phyloP scores from a whole-genome alignment of 768 basidiomycete genomes.

The Calvatia gigantea region DNA sequence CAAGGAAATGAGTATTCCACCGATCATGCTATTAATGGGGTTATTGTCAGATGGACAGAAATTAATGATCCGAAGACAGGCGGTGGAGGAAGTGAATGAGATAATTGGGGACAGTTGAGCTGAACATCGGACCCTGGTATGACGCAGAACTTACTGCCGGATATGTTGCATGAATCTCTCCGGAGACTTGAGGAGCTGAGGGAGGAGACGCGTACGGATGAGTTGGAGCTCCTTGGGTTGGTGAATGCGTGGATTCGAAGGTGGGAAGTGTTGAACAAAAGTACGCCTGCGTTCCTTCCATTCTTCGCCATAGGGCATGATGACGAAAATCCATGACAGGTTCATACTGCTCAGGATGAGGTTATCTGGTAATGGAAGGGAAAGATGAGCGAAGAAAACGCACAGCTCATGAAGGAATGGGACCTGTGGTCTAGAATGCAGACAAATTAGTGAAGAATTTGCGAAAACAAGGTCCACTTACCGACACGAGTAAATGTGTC shows the following conservation, averaged over 20 bases:
- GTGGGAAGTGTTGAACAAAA: slow-evolving; percentile 39
- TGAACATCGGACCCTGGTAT: not conserved
- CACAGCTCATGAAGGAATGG: slow-evolving; percentile 26
- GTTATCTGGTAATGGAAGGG: not conserved
- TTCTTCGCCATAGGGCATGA: slow-evolving; percentile 35
- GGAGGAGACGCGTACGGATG: slow-evolving; percentile 10
- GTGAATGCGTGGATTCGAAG: slow-evolving; percentile 26
- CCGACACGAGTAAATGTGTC: slow-evolving; percentile 40
- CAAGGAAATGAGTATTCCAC: slow-evolving; percentile 35
- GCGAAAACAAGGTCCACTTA: slow-evolving; percentile 8
- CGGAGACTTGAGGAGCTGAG: slow-evolving; percentile 20
- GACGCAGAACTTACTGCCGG: slow-evolving; percentile 30
- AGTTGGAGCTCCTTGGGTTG: slow-evolving; percentile 21
- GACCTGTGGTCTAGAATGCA: slow-evolving; percentile 21
- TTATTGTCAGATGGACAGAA: not conserved
- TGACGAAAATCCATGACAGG: slow-evolving; percentile 34
- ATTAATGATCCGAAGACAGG: not conserved
- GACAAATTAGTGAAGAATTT: not conserved
- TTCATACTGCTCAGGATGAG: slow-evolving; percentile 32
- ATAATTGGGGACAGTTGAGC: not conserved
- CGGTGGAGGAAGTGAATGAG: not conserved
- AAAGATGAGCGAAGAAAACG: not conserved
- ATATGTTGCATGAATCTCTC: slow-evolving; percentile 32
- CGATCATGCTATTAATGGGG: slow-evolving; percentile 30
- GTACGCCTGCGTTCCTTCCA: slow-evolving; percentile 39